A percentile compares a stretch with the other conserved stretches of the same genome.
phyloP scores from a whole-genome alignment of 2,329 filamentous ascomycete genomes.

The Aspergillus vadensis region DNA sequence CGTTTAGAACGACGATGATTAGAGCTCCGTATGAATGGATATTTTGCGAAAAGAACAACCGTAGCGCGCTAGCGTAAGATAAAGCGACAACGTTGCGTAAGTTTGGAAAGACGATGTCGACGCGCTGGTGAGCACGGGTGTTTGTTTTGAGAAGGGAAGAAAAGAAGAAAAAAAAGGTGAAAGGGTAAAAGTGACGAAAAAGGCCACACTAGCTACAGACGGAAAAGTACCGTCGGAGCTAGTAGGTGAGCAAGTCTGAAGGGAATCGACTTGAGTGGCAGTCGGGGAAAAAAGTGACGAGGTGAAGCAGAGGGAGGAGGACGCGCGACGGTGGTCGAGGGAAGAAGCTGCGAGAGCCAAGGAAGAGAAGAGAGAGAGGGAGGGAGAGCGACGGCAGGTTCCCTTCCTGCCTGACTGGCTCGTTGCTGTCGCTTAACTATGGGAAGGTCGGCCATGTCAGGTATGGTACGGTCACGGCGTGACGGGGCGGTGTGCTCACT shows the following conservation, averaged over 20 bases:
- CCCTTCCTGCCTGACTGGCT: background rate
- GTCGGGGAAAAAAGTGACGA: background rate
- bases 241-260: conserved; percentile 20
- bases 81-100: conserved; percentile 1
- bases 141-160: conserved; percentile 12
- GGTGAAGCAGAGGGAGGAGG: conserved; percentile 5
- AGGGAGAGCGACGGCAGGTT: background rate
- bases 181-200: conserved; percentile 5
- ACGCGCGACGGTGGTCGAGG: conserved; percentile 4
- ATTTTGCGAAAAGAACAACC: conserved; percentile 3
- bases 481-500: background rate
- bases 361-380: background rate
- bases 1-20: background rate
- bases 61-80: conserved; percentile 9
- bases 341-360: background rate
- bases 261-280: conserved; percentile 8
- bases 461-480: background rate
- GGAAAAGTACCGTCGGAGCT: conserved; percentile 17
- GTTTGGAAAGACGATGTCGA: conserved; percentile 15
- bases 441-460: background rate
- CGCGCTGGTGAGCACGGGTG: conserved; percentile 15
- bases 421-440: background rate
- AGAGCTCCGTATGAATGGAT: background rate
- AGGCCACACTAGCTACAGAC: conserved; percentile 22
- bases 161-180: background rate